Evolutionary conservation across 495 filamentous ascomycete genomes (phyloP), one percentile per base, ranked within the genome.

Genomic region (Antarctomyces pellizariae): DNA sequence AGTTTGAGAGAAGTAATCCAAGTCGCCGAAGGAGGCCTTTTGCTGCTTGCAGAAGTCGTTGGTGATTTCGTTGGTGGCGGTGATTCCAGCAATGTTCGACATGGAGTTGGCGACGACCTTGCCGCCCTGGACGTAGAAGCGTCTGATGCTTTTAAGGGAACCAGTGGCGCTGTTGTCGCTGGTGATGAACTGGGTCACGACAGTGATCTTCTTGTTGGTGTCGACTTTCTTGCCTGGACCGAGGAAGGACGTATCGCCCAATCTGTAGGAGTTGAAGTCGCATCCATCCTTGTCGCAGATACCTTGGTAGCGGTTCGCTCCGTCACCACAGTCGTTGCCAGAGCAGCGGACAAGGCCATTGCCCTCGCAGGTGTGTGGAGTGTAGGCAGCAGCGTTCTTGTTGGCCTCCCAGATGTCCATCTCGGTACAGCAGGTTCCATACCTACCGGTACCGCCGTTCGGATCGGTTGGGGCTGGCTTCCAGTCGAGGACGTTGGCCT

Each of bases 271-370:
- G 62, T 75, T 77, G 57, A 68, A 73, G 39, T 74, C 71, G 41
- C 72, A 78, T 30, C 72, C 71, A 42, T 69, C 69, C 34, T 75
- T 65, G 42, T 83, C 76, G 43, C 75, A 82, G 29, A 64, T 57
- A 26, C 59, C 62, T 8, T 28, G 43, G 22, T 62, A 61, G 30
- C 53, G 51, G 30, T 44, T 37, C 8, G 19, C n/a, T 22, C 36
- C 46, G 30, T 41, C 38, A 33, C 48, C 50, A 18, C 51, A 53
- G 27, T 48, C 25, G 22, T 13, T 13, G 11, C 32, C 38, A 18
- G 24, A 24, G 28, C 38, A 41, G n/a, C 28, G 23, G 18, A 25
- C 30, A 15, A 21, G 31, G 4, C 22, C 25, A 11, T 16, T 24
- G 12, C 20, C 22, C 10, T 22, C 19, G 33, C 36, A 38, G 29